These are phyloP conservation scores for Paraphoma chrysanthemicola DNA, from an alignment of 2,329 filamentous ascomycete species.

Conservation along the genomic window DNA sequence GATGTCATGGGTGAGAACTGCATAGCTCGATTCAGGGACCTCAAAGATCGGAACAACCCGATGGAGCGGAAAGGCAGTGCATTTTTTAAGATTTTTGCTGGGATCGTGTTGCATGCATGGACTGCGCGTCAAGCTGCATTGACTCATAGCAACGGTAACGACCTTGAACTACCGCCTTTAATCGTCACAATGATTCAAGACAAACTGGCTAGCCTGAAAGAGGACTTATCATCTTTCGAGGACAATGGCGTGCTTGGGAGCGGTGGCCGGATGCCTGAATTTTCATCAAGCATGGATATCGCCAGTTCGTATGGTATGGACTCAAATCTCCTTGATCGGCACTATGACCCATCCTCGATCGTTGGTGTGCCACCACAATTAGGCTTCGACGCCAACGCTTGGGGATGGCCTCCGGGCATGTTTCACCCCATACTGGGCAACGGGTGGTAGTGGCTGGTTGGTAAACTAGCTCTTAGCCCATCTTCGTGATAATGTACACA, in stretches of 20 bases:
- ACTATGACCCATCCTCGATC: not conserved
- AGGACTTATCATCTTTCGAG: too few species aligned
- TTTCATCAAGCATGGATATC: not conserved
- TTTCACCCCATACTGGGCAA: not conserved
- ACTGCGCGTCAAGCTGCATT: slow-evolving; percentile 16
- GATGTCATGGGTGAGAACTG: slow-evolving; percentile 56
- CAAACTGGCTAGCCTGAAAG: not conserved
- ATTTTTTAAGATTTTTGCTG: slow-evolving; percentile 55
- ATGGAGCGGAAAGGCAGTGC: slow-evolving; percentile 24
- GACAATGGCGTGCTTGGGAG: too few species aligned
- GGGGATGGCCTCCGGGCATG: not conserved
- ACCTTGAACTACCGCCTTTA: slow-evolving; percentile 6
- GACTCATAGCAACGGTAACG: not conserved
- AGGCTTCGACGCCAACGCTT: not conserved
- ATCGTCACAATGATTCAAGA: slow-evolving; percentile 10
- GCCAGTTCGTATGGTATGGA: not conserved
- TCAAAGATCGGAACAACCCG: slow-evolving; percentile 18
- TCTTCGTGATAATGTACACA: too few species aligned
- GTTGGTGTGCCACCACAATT: not conserved
- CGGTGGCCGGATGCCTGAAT: not conserved
- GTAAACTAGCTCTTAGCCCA: too few species aligned
- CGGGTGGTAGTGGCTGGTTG: not conserved
- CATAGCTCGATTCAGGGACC: slow-evolving; percentile 42
- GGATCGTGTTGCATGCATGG: slow-evolving; percentile 63
- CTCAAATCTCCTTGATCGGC: not conserved